Percentiles rank a stretch among this genome's conserved stretches.
Conservation (phyloP, 768 basidiomycete genomes). For the Kwoniella dendrophila region DNA sequence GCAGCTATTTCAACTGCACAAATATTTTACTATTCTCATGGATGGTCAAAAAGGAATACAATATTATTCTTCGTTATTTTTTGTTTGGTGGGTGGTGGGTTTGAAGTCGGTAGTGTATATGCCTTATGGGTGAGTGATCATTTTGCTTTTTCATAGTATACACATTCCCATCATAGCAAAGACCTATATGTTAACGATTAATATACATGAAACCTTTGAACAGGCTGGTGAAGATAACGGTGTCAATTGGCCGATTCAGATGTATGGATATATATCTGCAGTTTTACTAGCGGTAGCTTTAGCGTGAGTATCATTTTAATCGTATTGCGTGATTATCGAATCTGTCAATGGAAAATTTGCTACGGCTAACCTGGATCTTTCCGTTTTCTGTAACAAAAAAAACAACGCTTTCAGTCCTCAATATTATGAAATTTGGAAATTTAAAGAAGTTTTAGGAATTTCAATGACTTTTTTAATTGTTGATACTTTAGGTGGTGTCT, state of each 20-base stretch:
- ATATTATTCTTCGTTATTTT: conserved; percentile 57
- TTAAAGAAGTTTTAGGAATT: conserved; percentile 63
- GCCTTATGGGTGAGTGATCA: conserved; percentile 61
- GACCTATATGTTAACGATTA: no score
- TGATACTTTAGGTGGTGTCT: conserved; percentile 71
- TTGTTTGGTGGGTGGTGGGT: conserved; percentile 61
- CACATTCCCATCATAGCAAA: background rate
- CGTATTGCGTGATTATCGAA: background rate
- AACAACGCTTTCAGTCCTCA: conserved; percentile 60
- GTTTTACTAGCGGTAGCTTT: conserved; percentile 63
- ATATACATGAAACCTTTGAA: background rate
- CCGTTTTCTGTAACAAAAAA: no score
- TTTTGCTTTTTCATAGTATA: conserved; percentile 10
- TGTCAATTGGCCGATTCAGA: conserved; percentile 57
- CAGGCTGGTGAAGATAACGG: conserved; percentile 54
- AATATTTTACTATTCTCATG: conserved; percentile 68
- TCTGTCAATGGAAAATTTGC: background rate
- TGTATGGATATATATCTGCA: conserved; percentile 68
- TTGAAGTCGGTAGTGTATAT: conserved; percentile 67
- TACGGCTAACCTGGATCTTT: no score
- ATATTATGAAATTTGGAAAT: conserved; percentile 73
- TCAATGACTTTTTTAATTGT: conserved; percentile 70
- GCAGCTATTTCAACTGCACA: conserved; percentile 68
- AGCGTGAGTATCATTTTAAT: conserved; percentile 53
- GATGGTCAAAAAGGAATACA: conserved; percentile 56